Percentiles rank a stretch among this genome's conserved stretches.
phyloP scores from a whole-genome alignment of 345 rosid genomes.

The Clarkia xantiana region DNA sequence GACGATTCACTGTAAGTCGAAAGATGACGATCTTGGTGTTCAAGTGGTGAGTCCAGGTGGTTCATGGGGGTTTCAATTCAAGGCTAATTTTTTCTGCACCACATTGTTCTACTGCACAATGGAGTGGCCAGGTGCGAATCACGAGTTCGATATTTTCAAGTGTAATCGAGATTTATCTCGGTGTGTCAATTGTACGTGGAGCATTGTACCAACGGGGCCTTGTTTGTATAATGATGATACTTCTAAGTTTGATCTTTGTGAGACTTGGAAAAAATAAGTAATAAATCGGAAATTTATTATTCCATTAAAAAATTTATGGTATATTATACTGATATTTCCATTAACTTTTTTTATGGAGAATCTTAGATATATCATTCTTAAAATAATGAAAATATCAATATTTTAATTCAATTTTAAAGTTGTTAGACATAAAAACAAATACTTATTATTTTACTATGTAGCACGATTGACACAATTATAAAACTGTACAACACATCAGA shows the following conservation, averaged over 20 bases:
- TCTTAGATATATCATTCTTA: no score
- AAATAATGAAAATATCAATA: no score
- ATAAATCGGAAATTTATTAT: no score
- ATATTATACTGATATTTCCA: no score
- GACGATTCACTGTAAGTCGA: conserved; percentile 3
- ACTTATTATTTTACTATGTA: no score
- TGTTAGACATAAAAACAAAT: no score
- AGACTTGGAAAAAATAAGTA: not conserved
- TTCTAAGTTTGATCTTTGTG: not conserved
- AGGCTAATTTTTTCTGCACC: not conserved
- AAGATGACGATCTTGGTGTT: not conserved
- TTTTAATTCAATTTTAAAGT: no score
- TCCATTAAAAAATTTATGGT: no score
- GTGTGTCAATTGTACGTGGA: conserved; percentile 1
- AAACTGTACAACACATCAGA: no score
- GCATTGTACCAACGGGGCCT: not conserved
- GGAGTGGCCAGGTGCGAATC: not conserved
- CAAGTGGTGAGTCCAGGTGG: not conserved
- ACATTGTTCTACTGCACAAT: conserved; percentile 1
- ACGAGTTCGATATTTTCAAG: not conserved
- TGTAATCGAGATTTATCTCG: not conserved
- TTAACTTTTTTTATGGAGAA: no score
- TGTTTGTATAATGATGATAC: conserved; percentile 1
- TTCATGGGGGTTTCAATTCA: not conserved
- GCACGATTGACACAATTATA: no score